These are phyloP conservation scores for Adansonia digitata DNA, from an alignment of 345 rosid species.

Conservation along the genomic window DNA sequence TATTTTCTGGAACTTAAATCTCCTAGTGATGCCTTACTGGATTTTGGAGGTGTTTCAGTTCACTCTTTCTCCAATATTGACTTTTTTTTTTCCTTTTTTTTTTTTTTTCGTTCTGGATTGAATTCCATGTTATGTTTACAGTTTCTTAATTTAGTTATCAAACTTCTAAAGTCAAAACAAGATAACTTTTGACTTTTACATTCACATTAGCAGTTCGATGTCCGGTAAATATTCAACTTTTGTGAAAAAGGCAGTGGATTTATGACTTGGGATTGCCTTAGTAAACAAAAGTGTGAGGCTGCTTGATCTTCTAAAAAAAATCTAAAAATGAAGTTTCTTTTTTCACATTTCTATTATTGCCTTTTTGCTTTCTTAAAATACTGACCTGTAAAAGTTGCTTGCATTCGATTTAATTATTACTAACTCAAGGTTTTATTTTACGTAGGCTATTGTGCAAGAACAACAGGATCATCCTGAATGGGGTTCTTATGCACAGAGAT, in stretches of 20 bases:
- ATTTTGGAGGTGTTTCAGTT: not conserved
- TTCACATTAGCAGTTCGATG: not conserved
- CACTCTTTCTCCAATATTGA: not conserved
- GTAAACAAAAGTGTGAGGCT: not conserved
- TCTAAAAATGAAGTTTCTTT: not conserved
- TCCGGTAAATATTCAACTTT: not conserved
- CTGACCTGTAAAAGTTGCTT: not conserved
- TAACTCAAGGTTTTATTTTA: slow-evolving; percentile 22
- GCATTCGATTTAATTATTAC: slow-evolving; percentile 14
- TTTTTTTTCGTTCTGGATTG: no score
- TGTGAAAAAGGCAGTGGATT: not conserved
- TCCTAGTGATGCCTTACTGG: not conserved
- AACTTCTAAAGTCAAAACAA: not conserved
- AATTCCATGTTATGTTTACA: not conserved
- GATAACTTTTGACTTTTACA: not conserved
- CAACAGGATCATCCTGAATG: slow-evolving; percentile 81
- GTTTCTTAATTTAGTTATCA: not conserved
- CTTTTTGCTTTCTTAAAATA: not conserved
- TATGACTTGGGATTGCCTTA: not conserved
- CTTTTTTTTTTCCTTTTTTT: not conserved
- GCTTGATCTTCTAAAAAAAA: not conserved
- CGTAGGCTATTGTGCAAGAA: slow-evolving; percentile 75
- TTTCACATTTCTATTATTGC: not conserved
- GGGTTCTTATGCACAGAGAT: slow-evolving; percentile 85
- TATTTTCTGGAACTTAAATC: not conserved